Evolutionary conservation across 2,329 filamentous ascomycete species (phyloP), one percentile per base, ranked within the genome.

Genomic region (Chaetomiaceae sp.): DNA sequence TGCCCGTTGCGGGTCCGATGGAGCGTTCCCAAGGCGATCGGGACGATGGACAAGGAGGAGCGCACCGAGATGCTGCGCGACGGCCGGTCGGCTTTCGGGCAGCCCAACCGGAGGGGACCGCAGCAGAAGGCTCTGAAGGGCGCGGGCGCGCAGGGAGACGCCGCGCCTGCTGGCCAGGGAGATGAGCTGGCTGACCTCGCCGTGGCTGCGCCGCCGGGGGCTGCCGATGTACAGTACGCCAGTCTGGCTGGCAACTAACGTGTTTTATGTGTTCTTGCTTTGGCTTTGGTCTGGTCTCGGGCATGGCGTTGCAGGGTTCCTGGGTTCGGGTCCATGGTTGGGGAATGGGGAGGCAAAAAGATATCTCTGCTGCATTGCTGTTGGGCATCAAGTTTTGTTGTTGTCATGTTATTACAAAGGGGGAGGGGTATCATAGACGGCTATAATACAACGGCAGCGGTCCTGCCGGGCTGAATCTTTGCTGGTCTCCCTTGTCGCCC

Each of bases 21-120:
- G 93, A 92, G 91, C 14, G 86, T 87, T 65, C 92, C 95, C 14
- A 93, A 90, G 72, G 86, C 92, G 1, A 77, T 99, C 50, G 93
- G 96, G 50, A 95, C 82, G 20, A 87, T 97, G 83, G 88, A 95
- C 57, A 85, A 86, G 55, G 90, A 96, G 48, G 81, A 95, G 66
- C 80, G 92, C 38, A 77, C 86, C 58, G 81, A 86, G 63, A 89
- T 95, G 74, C 83, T 91, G 19, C 81, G 84, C 31, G 89, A 95
- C 62, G 92, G 87, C 3, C 73, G 87, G 41, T 76, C 77, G 14
- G 77, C 78, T 2, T 81, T 77, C 55, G 76, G 66, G 39, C 73
- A 67, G 49, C 70, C 68, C 55, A 74, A 67, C 62, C 70, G 70
- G 51, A 67, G 65, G 34, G 65, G 60, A 16, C 60, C 55, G 0